phyloP scores from a whole-genome alignment of 306 rosid genomes.

The Acacia confusa region DNA sequence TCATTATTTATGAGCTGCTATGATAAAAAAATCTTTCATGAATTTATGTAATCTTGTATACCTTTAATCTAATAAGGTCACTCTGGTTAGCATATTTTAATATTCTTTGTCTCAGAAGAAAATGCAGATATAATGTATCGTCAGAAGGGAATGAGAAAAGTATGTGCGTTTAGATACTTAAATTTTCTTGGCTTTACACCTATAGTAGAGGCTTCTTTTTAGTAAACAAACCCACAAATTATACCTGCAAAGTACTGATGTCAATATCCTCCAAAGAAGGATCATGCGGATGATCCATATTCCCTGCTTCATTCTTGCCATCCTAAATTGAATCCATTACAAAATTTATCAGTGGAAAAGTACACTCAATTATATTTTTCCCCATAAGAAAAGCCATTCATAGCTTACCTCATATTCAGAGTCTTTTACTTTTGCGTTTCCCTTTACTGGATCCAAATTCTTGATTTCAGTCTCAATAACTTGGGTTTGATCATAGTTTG shows the following conservation, averaged over 20 bases:
- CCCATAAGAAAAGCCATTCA: conserved; percentile 18
- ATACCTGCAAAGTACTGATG: conserved; percentile 83
- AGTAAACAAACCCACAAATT: conserved; percentile 21
- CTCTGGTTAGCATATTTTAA: neutral
- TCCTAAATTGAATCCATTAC: conserved; percentile 50
- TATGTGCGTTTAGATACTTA: neutral
- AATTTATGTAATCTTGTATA: conserved; percentile 8
- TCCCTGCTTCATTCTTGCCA: conserved; percentile 53
- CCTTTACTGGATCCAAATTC: conserved; percentile 57
- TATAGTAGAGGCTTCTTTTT: neutral
- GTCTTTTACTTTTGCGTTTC: conserved; percentile 57
- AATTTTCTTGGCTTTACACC: neutral
- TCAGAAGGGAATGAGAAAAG: neutral
- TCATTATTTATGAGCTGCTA: conserved; percentile 72
- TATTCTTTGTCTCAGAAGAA: conserved; percentile 15
- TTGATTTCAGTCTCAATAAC: conserved; percentile 54
- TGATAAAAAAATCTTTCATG: conserved; percentile 37
- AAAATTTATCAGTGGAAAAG: conserved; percentile 30
- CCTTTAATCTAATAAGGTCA: conserved; percentile 13
- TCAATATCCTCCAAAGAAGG: conserved; percentile 63
- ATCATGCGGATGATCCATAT: conserved; percentile 51
- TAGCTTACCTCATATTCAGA: conserved; percentile 66
- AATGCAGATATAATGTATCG: conserved; percentile 20
- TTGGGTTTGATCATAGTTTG: conserved; percentile 52
- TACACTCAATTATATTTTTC: neutral